Evolutionary conservation across 305 asterid genomes (phyloP).

Genomic region (Plantago coronopus): DNA sequence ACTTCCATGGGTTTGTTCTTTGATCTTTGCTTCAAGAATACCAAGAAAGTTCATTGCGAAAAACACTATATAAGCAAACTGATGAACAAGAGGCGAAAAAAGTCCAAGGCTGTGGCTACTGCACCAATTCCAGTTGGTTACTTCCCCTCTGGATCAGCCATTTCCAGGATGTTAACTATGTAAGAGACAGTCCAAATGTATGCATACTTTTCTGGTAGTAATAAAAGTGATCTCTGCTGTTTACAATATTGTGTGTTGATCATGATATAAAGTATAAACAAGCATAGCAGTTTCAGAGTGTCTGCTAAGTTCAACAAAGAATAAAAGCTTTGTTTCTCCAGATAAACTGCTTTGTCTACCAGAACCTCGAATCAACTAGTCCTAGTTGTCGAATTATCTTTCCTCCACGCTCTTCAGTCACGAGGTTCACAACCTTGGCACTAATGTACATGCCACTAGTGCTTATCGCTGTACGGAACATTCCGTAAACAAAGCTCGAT

Average conservation of each 20-base stretch:
- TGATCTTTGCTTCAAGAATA: background rate
- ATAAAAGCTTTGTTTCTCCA: constrained; percentile 48
- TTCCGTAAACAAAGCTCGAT: too few species aligned
- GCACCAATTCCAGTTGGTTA: constrained; percentile 3
- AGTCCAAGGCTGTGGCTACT: background rate
- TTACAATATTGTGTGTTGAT: too few species aligned
- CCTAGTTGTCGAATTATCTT: constrained; percentile 85
- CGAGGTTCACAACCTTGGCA: constrained; percentile 70
- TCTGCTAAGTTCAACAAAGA: too few species aligned
- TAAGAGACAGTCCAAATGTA: too few species aligned
- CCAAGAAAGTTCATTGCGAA: constrained; percentile 7
- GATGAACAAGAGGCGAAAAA: background rate
- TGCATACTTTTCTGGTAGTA: too few species aligned
- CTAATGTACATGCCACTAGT: constrained; percentile 89
- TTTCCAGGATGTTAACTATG: too few species aligned
- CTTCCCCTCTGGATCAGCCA: constrained; percentile 1
- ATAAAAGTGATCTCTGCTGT: too few species aligned
- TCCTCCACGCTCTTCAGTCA: constrained; percentile 82
- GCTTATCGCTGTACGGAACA: constrained; percentile 75
- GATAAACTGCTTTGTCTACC: constrained; percentile 84
- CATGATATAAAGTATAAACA: too few species aligned
- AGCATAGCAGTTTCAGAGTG: too few species aligned
- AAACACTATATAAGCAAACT: background rate
- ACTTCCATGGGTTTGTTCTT: background rate
- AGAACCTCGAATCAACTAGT: constrained; percentile 66